Base-by-base conservation (phyloP, 2,329 filamentous ascomycete genomes). In the Claviceps sp. region DNA sequence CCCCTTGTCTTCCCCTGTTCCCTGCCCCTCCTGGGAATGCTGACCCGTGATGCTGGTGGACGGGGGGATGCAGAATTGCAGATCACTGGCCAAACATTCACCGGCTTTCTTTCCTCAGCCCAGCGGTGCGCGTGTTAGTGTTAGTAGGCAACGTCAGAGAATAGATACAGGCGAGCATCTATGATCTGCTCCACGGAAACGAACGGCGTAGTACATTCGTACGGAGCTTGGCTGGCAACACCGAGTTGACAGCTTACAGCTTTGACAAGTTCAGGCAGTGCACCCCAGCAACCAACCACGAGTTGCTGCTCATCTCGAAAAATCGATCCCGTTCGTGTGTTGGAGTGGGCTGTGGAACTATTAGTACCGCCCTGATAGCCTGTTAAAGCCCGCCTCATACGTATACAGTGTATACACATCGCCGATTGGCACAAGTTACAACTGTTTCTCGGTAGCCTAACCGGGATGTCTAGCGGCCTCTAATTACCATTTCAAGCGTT, bases 361-460 rank as follows among this genome's bases (percentile, higher is more conserved):
- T 9, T n/a, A 41, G 36, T 41, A 14, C 42, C 42, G 38, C 4
- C 41, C 48, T 38, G 40, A 16, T 42, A 50, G 34, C 49, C 34
- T 40, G 18, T 26, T 50, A 30, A 45, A 24, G 43, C 13, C 43
- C 43, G 30, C 30, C 30, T 34, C 30, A 34, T 34, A 11, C 13
- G 16, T 14, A 30, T 45, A 16, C 24, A 52, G 4, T 5, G 16
- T 14, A 30, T 45, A 16, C 24, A 52, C 42, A 44, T 42, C 30
- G 43, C 30, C 45, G 42, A 42, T 47, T 53, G 47, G 45, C 26
- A 37, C 51, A n/a, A n/a, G n/a, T n/a, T n/a, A n/a, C n/a, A 42
- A 34, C n/a, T 50, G 48, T 53, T 48, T 53, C 52, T 53, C 48
- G 52, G 48, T 47, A 47, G 43, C 22, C 48, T 50, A 38, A 42